Conservation (phyloP, 352 stramenopile genomes). For the Pythium graminicola region DNA sequence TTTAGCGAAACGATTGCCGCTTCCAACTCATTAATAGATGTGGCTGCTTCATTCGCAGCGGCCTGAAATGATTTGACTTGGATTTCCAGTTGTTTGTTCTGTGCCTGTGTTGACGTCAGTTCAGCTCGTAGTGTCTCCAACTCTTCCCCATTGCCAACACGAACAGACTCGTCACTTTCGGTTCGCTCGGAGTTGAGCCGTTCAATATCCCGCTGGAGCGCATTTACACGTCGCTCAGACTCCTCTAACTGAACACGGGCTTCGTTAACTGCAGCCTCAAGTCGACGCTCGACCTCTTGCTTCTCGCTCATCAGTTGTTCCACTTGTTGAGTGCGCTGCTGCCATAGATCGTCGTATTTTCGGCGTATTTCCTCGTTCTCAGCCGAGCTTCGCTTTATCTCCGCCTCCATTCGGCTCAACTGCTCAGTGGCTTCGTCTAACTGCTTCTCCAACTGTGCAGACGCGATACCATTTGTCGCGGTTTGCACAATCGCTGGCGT, state of each 20-base stretch:
- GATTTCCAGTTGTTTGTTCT: slow-evolving; percentile 1
- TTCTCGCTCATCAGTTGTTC: slow-evolving; percentile 14
- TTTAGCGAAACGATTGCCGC: background rate
- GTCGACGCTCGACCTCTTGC: slow-evolving; percentile 23
- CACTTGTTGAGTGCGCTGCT: slow-evolving; percentile 16
- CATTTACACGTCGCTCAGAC: background rate
- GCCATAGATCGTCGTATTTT: slow-evolving; percentile 19
- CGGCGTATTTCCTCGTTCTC: slow-evolving; percentile 24
- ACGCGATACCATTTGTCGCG: background rate
- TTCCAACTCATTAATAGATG: background rate
- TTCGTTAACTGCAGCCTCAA: slow-evolving; percentile 16
- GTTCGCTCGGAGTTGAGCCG: slow-evolving; percentile 2
- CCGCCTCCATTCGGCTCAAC: slow-evolving; percentile 32
- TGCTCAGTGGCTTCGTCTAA: slow-evolving; percentile 40
- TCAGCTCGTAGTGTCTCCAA: background rate
- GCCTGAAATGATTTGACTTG: slow-evolving; percentile 1
- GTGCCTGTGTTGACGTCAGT: background rate
- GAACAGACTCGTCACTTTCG: background rate
- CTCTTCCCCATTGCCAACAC: background rate
- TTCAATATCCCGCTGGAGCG: slow-evolving; percentile 11
- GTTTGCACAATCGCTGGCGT: background rate
- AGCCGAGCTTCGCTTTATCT: slow-evolving; percentile 25
- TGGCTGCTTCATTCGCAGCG: background rate
- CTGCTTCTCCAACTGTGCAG: slow-evolving; percentile 20
- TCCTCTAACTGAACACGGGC: background rate